Conservation (phyloP, 441 rosid species). For the Erodium texanum region DNA sequence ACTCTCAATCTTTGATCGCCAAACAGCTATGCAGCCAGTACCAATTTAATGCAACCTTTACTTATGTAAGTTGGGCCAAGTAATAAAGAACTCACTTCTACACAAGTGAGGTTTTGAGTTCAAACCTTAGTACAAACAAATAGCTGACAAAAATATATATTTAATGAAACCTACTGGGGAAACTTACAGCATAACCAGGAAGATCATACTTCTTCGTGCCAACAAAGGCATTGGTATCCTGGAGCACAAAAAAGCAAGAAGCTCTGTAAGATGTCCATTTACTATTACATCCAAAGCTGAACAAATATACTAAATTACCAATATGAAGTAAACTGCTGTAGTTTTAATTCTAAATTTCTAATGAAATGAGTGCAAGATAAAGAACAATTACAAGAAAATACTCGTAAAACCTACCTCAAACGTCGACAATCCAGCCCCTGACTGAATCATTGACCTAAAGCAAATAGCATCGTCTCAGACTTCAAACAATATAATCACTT, state of each 20-base stretch:
- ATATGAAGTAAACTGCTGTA: background rate
- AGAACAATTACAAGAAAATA: background rate
- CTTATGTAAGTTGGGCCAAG: too few species aligned
- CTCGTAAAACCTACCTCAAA: conserved; percentile 37
- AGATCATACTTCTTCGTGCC: conserved; percentile 61
- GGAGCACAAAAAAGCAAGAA: conserved; percentile 23
- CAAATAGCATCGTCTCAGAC: conserved; percentile 10
- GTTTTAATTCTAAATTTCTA: background rate
- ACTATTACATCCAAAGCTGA: background rate
- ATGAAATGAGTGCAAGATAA: background rate
- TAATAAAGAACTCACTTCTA: too few species aligned
- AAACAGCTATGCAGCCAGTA: background rate
- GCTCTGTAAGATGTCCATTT: conserved; percentile 6
- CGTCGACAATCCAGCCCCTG: conserved; percentile 24
- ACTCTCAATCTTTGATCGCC: background rate
- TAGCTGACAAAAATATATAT: too few species aligned
- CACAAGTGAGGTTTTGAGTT: too few species aligned
- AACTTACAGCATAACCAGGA: conserved; percentile 85
- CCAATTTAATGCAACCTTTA: conserved; percentile 7
- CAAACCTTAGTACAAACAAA: too few species aligned
- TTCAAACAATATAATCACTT: conserved; percentile 7
- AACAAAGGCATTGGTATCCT: conserved; percentile 32
- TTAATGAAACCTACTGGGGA: background rate
- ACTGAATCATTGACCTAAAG: conserved; percentile 44
- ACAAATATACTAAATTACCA: background rate